Conservation (phyloP, 2,329 filamentous ascomycete species). For the Sporothrix phasma region DNA sequence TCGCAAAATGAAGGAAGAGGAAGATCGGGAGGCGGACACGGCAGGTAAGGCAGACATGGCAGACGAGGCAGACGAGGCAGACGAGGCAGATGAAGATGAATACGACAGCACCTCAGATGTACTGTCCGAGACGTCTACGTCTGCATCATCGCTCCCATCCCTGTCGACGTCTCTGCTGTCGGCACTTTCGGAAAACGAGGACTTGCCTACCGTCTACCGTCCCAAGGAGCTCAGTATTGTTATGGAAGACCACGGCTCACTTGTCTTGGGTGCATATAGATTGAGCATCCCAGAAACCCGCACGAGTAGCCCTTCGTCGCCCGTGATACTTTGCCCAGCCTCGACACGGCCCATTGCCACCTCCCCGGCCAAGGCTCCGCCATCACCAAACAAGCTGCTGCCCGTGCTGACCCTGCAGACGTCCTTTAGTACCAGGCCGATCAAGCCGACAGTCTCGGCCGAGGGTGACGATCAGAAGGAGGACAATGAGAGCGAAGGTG, state of each 20-base stretch:
- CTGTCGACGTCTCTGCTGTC: background rate
- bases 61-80: background rate
- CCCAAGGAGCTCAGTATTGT: background rate
- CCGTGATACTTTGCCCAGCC: background rate
- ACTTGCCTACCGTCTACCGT: background rate
- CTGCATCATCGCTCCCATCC: background rate
- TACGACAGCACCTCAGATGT: background rate
- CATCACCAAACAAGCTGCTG: constrained; percentile 17
- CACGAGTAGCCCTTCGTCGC: background rate
- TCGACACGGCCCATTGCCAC: constrained; percentile 11
- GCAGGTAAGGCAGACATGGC: background rate
- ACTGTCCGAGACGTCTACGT: background rate
- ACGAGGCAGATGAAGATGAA: background rate
- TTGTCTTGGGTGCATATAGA: background rate
- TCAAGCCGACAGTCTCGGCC: background rate
- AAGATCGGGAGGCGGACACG: background rate
- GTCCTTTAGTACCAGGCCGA: constrained; percentile 25
- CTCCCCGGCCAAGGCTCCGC: constrained; percentile 20
- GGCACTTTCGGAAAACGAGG: background rate
- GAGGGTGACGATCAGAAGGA: background rate
- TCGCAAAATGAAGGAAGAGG: background rate
- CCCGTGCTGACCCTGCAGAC: constrained; percentile 27
- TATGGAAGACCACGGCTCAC: background rate
- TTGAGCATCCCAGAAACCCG: background rate
- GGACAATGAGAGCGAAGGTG: background rate